phyloP scores from a whole-genome alignment of 2,329 filamentous ascomycete species.

The Fusarium mexicanum region DNA sequence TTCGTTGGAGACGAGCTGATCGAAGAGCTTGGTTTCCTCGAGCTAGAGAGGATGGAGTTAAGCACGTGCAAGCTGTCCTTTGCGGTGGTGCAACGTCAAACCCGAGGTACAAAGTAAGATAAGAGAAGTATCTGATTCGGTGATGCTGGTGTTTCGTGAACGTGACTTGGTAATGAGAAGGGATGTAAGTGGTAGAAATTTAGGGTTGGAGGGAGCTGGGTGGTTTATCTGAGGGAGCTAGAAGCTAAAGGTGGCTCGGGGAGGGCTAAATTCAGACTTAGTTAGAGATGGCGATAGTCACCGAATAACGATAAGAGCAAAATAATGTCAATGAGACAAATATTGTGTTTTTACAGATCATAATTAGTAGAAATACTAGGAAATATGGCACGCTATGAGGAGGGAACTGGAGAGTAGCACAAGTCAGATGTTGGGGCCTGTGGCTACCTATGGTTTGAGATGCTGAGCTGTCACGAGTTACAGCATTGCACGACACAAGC shows the following conservation, averaged over 20 bases:
- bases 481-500: conserved; percentile 9
- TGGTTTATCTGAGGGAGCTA: conserved; percentile 14
- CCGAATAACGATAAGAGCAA: neutral
- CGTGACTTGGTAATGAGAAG: neutral
- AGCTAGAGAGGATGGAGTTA: conserved; percentile 8
- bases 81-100: conserved; percentile 10
- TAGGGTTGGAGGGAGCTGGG: conserved; percentile 10
- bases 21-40: neutral
- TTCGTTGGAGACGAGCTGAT: conserved; percentile 9
- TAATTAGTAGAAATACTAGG: neutral
- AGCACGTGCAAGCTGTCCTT: conserved; percentile 37
- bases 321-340: neutral
- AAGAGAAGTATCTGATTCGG: neutral
- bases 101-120: conserved; percentile 12
- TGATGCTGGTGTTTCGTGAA: conserved; percentile 6
- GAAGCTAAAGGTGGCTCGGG: conserved; percentile 4
- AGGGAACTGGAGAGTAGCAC: neutral
- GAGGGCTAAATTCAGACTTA: neutral
- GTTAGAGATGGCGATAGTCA: conserved; percentile 8
- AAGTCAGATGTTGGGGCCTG: conserved; percentile 19
- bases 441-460: neutral
- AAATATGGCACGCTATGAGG: neutral
- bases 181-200: conserved; percentile 21
- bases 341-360: neutral
- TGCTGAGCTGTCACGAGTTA: conserved; percentile 30